Percentiles rank a stretch among this genome's conserved stretches.
Evolutionary conservation across 2,329 filamentous ascomycete genomes (phyloP).

Genomic region (Sporothrix luriei): DNA sequence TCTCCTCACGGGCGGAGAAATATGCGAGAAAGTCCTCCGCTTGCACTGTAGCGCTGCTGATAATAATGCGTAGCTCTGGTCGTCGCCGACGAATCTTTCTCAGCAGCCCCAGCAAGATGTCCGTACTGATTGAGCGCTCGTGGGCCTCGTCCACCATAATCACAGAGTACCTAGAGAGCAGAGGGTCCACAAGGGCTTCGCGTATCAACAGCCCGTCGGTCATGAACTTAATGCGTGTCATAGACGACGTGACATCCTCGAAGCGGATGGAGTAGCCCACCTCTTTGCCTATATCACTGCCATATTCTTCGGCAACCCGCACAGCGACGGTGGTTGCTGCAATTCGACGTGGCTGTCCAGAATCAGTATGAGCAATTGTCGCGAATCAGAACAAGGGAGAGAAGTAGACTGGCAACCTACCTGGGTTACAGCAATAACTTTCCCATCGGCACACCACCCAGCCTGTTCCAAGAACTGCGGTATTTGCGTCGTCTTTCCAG

Average conservation of each 20-base stretch:
- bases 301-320: constrained; percentile 85
- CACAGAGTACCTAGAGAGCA: constrained; percentile 87
- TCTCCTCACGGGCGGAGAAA: constrained; percentile 59
- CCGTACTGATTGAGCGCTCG: constrained; percentile 88
- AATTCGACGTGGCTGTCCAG: constrained; percentile 74
- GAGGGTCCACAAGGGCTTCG: constrained; percentile 89
- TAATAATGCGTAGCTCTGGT: constrained; percentile 79
- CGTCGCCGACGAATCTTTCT: constrained; percentile 86
- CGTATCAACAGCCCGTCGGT: constrained; percentile 90
- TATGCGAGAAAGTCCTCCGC: constrained; percentile 83
- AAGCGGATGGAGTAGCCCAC: constrained; percentile 91
- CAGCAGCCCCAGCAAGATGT: constrained; percentile 83
- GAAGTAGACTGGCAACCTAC: constrained; percentile 5
- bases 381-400: background rate
- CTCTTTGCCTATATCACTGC: constrained; percentile 83
- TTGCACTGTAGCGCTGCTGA: constrained; percentile 92
- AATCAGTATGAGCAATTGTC: background rate
- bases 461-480: constrained; percentile 86
- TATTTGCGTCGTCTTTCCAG: constrained; percentile 93
- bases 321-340: constrained; percentile 88
- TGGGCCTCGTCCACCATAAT: constrained; percentile 99
- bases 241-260: constrained; percentile 84
- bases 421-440: constrained; percentile 86
- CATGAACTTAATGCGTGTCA: constrained; percentile 89
- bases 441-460: constrained; percentile 85